Evolutionary conservation across 257 asterid genomes (phyloP), one percentile per base, ranked within the genome.

Genomic region (Verbena officinalis): DNA sequence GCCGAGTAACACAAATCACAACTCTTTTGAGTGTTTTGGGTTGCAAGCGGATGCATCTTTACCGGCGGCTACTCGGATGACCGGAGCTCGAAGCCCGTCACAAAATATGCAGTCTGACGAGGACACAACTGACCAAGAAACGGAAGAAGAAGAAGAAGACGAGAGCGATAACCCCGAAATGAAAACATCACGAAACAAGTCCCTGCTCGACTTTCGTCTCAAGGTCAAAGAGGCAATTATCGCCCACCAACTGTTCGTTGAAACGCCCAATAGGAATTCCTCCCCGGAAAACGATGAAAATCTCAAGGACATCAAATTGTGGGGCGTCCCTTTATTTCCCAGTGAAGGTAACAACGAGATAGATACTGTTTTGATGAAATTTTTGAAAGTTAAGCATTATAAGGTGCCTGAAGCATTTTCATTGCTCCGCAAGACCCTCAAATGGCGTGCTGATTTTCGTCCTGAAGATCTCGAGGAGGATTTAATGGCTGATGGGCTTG

Each of bases 311-410:
- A 44, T 80, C 70, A 73, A 57, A 0, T 51, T 91, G 40, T 91
- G 98, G 98, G 96, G 96, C 1, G 79, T 86, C 46, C 95, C 96
- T 38, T 59, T 91, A 7, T 71, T 91, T 53, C 89, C 90, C 0
- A 73, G 84, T 16, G 65, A 53, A 9, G 83, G 80, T n/a, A 80
- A 83, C 34, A 71, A 59, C 4, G 86, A 79, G 9, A 79, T 87
- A 7, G 84, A 91, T 58, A 56, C 55, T 14, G 65, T 89, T 64
- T 84, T 91, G 4, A 54, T 60, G 72, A 91, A 89, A 65, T 89
- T 91, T 72, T 71, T 91, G 74, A 80, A 74, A 60, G 90, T 88
- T 10, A 81, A 77, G 24, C 72, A 71, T 55, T 86, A 78, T 74
- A 77, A 73, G 62, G 89, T 83, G 3, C 62, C 78, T 11, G 95